Percentiles rank a stretch among this genome's conserved stretches.
Conservation (phyloP, 345 rosid genomes). For the Sonneratia caseolaris region DNA sequence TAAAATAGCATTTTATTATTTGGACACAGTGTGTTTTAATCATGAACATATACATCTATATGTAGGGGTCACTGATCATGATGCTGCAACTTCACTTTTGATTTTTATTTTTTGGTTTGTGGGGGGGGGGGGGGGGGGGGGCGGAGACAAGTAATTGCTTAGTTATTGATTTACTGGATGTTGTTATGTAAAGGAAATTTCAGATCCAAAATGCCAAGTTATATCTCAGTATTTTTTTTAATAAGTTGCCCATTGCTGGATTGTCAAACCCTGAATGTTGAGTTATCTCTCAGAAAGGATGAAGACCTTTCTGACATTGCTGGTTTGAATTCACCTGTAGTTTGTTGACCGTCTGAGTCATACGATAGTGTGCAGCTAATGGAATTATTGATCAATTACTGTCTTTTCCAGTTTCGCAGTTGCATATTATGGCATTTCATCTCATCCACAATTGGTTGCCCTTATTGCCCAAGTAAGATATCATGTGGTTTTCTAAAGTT, state of each 20-base stretch:
- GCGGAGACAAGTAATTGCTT: neutral
- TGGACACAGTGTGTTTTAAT: neutral
- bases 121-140: no score
- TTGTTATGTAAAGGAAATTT: neutral
- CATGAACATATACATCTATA: neutral
- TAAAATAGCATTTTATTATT: neutral
- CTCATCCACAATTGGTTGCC: constrained; percentile 72
- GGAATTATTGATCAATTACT: neutral
- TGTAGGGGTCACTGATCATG: neutral
- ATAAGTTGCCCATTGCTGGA: no score
- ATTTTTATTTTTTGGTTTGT: neutral
- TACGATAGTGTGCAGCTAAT: neutral
- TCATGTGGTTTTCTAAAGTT: neutral
- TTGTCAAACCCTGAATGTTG: neutral
- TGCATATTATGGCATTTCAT: constrained; percentile 61
- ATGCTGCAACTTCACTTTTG: neutral
- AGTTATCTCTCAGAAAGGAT: no score
- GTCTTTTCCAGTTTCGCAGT: constrained; percentile 57
- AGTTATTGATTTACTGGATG: neutral
- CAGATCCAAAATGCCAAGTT: neutral
- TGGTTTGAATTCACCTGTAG: neutral
- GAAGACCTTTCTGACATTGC: no score
- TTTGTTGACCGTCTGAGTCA: neutral
- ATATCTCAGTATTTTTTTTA: no score
- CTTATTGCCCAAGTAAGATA: constrained; percentile 66